A percentile compares a stretch with the other conserved stretches of the same genome.
Evolutionary conservation across 805 yeast genomes (phyloP).

Genomic region (Saturnispora zaruensis): DNA sequence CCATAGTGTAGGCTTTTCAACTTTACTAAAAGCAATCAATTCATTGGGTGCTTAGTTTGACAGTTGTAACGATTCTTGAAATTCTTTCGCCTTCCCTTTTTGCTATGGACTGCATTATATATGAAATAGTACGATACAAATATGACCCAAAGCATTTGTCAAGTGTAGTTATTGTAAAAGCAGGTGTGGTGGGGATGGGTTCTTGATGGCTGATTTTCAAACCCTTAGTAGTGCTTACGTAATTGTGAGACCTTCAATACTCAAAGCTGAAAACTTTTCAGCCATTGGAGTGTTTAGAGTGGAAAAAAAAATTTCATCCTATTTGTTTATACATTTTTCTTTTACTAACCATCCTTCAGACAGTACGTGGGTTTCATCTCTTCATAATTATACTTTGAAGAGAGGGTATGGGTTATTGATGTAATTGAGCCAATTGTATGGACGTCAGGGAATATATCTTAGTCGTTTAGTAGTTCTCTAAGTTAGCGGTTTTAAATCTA

Average conservation of each 20-base stretch:
- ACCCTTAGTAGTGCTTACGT: background rate
- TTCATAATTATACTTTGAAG: background rate
- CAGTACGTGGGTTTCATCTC: conserved; percentile 26
- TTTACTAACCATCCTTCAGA: conserved; percentile 28
- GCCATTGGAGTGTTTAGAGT: background rate
- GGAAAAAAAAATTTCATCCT: background rate
- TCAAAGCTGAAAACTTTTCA: background rate
- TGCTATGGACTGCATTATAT: background rate
- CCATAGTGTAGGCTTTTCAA: background rate
- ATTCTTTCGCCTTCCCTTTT: background rate
- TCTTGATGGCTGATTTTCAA: background rate
- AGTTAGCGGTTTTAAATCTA: background rate
- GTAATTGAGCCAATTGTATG: background rate
- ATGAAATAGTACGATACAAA: background rate
- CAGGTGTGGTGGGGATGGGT: background rate
- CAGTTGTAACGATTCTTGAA: background rate
- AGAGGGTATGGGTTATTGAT: conserved; percentile 3
- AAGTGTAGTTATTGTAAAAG: too few species aligned
- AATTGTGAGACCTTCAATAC: background rate
- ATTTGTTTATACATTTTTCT: background rate
- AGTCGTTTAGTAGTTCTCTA: conserved; percentile 7
- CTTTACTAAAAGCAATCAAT: background rate
- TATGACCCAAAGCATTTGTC: background rate
- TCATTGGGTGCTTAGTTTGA: background rate
- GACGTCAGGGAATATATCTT: background rate